Evolutionary conservation across 78 protist species (phyloP), one percentile per base, ranked within the genome.

Genomic region (Guillardia theta): DNA sequence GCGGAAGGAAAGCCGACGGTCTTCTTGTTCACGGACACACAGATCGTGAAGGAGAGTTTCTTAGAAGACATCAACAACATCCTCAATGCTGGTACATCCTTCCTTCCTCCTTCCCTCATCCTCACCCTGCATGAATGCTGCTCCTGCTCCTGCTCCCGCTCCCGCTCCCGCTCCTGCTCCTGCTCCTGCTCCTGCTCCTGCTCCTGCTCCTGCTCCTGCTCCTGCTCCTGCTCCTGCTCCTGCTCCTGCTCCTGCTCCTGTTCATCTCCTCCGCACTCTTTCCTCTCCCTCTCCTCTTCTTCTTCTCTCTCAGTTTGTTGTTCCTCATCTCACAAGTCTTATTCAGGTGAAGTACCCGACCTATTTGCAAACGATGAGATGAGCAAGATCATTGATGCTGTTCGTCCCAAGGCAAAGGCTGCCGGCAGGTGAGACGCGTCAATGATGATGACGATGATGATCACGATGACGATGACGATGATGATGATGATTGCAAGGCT

Each of bases 311-410:
- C 58, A 19, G 30, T 50, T 50, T 50, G 10, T 50, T 50, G 10
- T 50, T 50, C 58, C 15, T 50, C 15, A 15, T 50, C n/a, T n/a
- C n/a, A n/a, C n/a, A n/a, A n/a, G n/a, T n/a, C n/a, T n/a, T n/a
- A 94, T 94, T 37, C 95, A 33, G 99, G 98, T 27, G 99, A 98
- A 19, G 98, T 98, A 9, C 99, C 99, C 33, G 96, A 96, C 95
- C 93, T 36, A 90, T 97, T 95, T 39, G 95, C 97, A 9, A 96
- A 96, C 39, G 70, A 94, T 9, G 98, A 97, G 80, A 46, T 78
- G 37, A 96, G 94, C 33, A 8, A 8, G 43, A 95, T 97, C 48
- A 0, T 92, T 50, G 58, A 41, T 12, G 64, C 62, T 24, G 93
- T 95, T 77, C 50, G 90, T 36, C 18, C 48, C 4, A 18, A 18